These are phyloP conservation scores for Yamadazyma dushanensis DNA, from an alignment of 1,139 yeast species.

Conservation along the genomic window DNA sequence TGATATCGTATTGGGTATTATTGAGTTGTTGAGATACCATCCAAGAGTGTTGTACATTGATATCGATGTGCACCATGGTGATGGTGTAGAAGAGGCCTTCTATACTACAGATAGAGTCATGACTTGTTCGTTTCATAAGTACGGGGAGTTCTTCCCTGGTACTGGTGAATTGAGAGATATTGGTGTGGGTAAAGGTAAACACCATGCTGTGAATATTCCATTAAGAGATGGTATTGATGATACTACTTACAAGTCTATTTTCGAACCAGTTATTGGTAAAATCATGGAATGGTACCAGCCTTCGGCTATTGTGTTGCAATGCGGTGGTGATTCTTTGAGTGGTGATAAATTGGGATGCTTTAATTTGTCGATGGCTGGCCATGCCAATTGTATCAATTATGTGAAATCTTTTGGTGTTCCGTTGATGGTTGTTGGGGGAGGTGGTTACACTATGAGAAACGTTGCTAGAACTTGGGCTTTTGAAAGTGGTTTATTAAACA, in stretches of 20 bases:
- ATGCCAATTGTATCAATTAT: constrained; percentile 91
- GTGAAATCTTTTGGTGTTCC: constrained; percentile 87
- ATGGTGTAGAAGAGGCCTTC: constrained; percentile 97
- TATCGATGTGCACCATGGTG: constrained; percentile 96
- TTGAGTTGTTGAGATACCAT: constrained; percentile 79
- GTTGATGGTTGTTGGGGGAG: constrained; percentile 91
- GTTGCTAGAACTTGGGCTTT: constrained; percentile 96
- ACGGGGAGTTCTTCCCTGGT: constrained; percentile 96
- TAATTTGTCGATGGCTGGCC: constrained; percentile 86
- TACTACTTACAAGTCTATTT: constrained; percentile 81
- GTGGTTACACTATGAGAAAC: constrained; percentile 97
- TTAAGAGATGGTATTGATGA: constrained; percentile 94
- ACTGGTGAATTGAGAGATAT: constrained; percentile 87
- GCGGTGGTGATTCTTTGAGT: constrained; percentile 96
- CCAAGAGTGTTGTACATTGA: constrained; percentile 93
- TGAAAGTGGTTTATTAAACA: constrained; percentile 87
- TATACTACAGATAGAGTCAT: constrained; percentile 93
- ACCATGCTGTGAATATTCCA: constrained; percentile 91
- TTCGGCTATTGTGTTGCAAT: constrained; percentile 89
- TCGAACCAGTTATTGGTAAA: constrained; percentile 82
- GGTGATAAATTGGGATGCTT: constrained; percentile 94
- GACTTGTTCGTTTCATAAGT: constrained; percentile 94
- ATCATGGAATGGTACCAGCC: constrained; percentile 93
- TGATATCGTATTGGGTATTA: constrained; percentile 86
- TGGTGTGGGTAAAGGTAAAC: constrained; percentile 85